Evolutionary conservation across 306 rosid species (phyloP).

Genomic region (Quercus variabilis): DNA sequence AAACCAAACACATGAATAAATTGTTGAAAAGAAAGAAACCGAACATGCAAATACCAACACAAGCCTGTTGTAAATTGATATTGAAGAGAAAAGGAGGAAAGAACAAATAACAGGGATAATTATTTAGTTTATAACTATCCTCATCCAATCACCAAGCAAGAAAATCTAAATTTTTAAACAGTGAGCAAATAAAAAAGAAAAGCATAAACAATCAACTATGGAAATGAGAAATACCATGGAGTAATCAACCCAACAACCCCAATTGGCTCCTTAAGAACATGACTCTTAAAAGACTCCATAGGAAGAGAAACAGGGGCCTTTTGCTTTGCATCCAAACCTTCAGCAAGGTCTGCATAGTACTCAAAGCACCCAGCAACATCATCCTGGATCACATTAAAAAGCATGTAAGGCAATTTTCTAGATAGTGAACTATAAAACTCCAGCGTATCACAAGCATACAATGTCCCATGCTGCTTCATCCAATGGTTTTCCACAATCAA

Average conservation of each 20-base stretch:
- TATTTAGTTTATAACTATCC: background rate
- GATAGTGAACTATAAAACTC: background rate
- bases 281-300: slow-evolving; percentile 68
- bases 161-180: background rate
- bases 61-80: background rate
- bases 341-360: slow-evolving; percentile 94
- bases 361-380: slow-evolving; percentile 99
- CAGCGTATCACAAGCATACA: slow-evolving; percentile 29
- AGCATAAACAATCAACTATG: slow-evolving; percentile 1
- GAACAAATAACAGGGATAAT: background rate
- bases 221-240: slow-evolving; percentile 63
- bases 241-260: slow-evolving; percentile 91
- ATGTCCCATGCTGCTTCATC: slow-evolving; percentile 97
- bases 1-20: no score
- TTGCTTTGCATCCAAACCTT: slow-evolving; percentile 78
- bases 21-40: background rate
- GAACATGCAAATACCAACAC: background rate
- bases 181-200: background rate
- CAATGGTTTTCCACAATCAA: slow-evolving; percentile 86
- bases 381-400: slow-evolving; percentile 48
- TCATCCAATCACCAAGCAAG: background rate
- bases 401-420: background rate
- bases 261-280: slow-evolving; percentile 83
- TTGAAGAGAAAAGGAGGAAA: background rate
- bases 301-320: slow-evolving; percentile 79